Percentiles rank a stretch among this genome's conserved stretches.
Conservation (phyloP, 148 eudicot species). For the Silene conica region DNA sequence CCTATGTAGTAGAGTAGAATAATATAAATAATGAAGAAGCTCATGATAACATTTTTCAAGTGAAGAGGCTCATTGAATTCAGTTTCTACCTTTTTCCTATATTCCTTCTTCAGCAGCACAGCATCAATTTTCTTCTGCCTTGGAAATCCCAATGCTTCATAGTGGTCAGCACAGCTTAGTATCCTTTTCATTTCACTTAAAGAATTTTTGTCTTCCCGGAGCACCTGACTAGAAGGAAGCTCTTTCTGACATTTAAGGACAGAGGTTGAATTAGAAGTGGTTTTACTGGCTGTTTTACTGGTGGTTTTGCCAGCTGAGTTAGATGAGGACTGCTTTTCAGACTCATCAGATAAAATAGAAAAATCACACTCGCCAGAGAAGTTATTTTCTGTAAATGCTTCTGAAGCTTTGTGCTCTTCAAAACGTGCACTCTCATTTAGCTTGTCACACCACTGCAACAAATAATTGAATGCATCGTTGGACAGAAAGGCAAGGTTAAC, state of each 20-base stretch:
- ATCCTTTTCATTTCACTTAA: constrained; percentile 78
- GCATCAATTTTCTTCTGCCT: constrained; percentile 72
- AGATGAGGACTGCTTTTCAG: constrained; percentile 53
- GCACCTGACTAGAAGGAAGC: constrained; percentile 45
- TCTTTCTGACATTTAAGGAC: constrained; percentile 50
- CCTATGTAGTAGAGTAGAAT: constrained; percentile 36
- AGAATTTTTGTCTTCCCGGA: constrained; percentile 64
- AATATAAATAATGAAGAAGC: neutral
- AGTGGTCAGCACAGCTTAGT: constrained; percentile 63
- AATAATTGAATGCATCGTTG: constrained; percentile 59
- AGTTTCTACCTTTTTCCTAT: constrained; percentile 66
- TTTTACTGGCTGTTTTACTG: constrained; percentile 19
- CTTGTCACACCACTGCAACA: constrained; percentile 88
- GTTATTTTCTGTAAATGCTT: constrained; percentile 62
- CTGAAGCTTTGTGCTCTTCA: constrained; percentile 73
- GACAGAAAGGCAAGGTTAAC: constrained; percentile 86
- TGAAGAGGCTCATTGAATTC: constrained; percentile 1
- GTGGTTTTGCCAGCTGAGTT: constrained; percentile 44
- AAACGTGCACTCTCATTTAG: constrained; percentile 63
- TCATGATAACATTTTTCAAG: neutral
- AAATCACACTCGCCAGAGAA: constrained; percentile 54
- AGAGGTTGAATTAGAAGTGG: constrained; percentile 28
- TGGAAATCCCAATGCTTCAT: constrained; percentile 81
- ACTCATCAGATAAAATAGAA: constrained; percentile 59
- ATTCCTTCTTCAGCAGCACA: constrained; percentile 74